Conservation (phyloP, 2,329 filamentous ascomycete genomes). For the Aspergillus vadensis region DNA sequence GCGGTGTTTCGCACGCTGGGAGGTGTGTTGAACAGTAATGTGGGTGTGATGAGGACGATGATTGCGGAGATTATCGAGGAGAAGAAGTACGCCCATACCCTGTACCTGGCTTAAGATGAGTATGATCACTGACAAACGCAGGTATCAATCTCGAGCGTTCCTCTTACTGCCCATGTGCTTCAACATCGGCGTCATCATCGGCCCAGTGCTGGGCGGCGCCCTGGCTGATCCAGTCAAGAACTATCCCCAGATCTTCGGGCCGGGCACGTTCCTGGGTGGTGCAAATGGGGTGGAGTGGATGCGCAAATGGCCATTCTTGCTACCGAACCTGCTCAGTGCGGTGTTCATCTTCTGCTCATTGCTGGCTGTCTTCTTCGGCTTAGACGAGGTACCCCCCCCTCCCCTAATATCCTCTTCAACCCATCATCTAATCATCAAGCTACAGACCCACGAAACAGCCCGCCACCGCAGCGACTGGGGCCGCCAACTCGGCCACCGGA, state of each 20-base stretch:
- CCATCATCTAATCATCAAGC: too few relatives aligned
- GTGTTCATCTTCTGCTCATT: conserved; percentile 60
- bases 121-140: conserved; percentile 16
- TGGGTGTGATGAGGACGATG: conserved; percentile 74
- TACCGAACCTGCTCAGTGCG: conserved; percentile 69
- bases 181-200: conserved; percentile 65
- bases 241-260: conserved; percentile 65
- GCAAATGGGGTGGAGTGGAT: conserved; percentile 65
- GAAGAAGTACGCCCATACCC: conserved; percentile 55
- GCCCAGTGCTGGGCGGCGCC: conserved; percentile 63
- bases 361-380: conserved; percentile 60
- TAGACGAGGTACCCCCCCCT: conserved; percentile 60
- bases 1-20: conserved; percentile 67
- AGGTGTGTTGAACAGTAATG: conserved; percentile 70
- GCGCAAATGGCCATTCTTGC: conserved; percentile 65
- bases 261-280: conserved; percentile 59
- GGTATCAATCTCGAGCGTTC: conserved; percentile 57
- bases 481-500: conserved; percentile 38
- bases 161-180: conserved; percentile 68
- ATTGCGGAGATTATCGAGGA: conserved; percentile 71
- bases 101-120: too few relatives aligned
- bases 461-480: conserved; percentile 46
- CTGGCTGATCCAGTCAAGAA: conserved; percentile 66
- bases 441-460: conserved; percentile 41
- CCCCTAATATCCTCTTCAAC: accelerated